phyloP scores from a whole-genome alignment of 352 stramenopile genomes.

The Globisporangium canariense region DNA sequence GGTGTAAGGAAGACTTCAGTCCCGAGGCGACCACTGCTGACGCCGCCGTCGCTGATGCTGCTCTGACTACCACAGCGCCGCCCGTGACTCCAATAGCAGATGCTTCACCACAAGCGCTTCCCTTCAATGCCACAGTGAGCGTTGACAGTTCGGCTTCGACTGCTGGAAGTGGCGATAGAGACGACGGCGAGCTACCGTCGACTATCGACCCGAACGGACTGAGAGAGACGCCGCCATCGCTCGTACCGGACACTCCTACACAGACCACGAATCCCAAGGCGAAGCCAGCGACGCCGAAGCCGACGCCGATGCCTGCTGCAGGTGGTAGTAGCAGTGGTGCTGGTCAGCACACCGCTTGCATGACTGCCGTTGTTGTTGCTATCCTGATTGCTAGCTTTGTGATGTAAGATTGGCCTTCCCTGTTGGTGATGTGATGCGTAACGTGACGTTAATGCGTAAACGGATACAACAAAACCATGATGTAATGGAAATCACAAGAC shows the following conservation, averaged over 20 bases:
- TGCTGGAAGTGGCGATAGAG: neutral
- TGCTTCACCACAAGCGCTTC: neutral
- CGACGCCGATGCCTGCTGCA: neutral
- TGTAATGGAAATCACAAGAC: neutral
- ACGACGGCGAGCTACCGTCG: slow-evolving; percentile 1
- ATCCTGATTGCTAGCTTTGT: neutral
- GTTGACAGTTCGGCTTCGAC: neutral
- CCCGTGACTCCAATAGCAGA: neutral
- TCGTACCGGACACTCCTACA: neutral
- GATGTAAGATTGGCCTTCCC: neutral
- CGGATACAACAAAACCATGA: neutral
- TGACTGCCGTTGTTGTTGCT: neutral
- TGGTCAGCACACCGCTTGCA: neutral
- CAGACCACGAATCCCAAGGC: neutral
- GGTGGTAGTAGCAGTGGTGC: neutral
- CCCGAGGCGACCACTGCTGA: neutral
- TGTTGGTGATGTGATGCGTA: neutral
- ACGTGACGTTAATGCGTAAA: neutral
- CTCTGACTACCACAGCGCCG: neutral
- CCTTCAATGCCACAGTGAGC: neutral
- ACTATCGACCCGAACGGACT: slow-evolving; percentile 6
- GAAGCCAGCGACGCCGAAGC: neutral
- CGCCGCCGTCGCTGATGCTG: neutral
- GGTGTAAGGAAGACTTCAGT: slow-evolving; percentile 17
- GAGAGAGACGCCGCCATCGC: slow-evolving; percentile 11